phyloP scores from a whole-genome alignment of 331 rosid species.

The Saraca asoca region DNA sequence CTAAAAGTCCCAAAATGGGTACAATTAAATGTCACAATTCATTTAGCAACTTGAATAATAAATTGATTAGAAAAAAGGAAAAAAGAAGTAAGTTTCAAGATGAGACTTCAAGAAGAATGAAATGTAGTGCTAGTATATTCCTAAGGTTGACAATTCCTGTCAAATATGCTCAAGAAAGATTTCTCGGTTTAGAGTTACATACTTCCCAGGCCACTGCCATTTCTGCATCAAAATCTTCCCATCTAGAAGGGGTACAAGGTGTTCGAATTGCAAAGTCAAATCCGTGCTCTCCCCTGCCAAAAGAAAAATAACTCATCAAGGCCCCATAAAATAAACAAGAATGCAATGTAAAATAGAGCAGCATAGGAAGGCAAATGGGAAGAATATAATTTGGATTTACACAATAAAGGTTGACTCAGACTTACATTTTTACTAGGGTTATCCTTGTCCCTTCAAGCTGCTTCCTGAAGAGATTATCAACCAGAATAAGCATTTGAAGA shows the following conservation, averaged over 20 bases:
- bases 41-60: conserved; percentile 11
- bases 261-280: conserved; percentile 88
- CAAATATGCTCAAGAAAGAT: conserved; percentile 19
- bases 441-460: conserved; percentile 93
- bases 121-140: conserved; percentile 9
- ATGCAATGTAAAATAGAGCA: conserved; percentile 1
- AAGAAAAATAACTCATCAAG: conserved; percentile 21
- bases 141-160: conserved; percentile 3
- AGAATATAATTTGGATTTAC: conserved; percentile 30
- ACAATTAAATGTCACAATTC: conserved; percentile 29
- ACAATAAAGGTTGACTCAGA: conserved; percentile 27
- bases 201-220: conserved; percentile 94
- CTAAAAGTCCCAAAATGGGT: conserved; percentile 46
- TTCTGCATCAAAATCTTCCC: conserved; percentile 90
- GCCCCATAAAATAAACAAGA: conserved; percentile 15
- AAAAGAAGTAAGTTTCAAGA: conserved; percentile 11
- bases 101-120: conserved; percentile 24
- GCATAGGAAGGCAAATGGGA: conserved; percentile 14
- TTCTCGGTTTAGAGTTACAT: conserved; percentile 42
- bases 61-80: too few species aligned
- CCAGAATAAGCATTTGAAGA: conserved; percentile 33
- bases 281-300: conserved; percentile 66
- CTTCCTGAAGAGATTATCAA: conserved; percentile 65
- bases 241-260: conserved; percentile 81
- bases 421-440: conserved; percentile 69